Evolutionary conservation across 2,329 filamentous ascomycete species (phyloP).

Genomic region (Aspergillus sclerotialis): DNA sequence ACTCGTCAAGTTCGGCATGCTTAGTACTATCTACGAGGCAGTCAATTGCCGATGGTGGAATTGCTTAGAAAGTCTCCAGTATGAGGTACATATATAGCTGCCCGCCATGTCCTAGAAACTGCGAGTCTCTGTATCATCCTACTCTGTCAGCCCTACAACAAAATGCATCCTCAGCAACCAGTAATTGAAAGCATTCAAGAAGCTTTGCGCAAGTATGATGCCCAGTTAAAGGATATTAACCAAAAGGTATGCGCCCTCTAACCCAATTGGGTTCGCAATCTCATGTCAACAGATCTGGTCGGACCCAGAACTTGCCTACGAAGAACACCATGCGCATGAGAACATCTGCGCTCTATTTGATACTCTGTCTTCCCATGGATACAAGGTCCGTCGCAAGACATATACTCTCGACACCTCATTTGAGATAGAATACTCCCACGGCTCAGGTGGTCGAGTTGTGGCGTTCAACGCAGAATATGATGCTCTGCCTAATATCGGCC

Average conservation of each 20-base stretch:
- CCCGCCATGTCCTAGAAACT: too few relatives aligned
- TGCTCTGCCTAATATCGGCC: constrained; percentile 28
- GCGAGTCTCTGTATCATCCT: too few relatives aligned
- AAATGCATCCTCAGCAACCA: constrained; percentile 18
- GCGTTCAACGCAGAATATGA: constrained; percentile 34
- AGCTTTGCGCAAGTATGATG: constrained; percentile 15
- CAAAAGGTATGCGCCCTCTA: constrained; percentile 18
- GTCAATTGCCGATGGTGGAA: too few relatives aligned
- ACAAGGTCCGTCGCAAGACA: constrained; percentile 37
- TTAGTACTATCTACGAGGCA: too few relatives aligned
- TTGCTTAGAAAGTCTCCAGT: too few relatives aligned
- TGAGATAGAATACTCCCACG: constrained; percentile 31
- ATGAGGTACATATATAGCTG: too few relatives aligned
- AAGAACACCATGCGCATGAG: constrained; percentile 47
- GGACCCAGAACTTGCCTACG: constrained; percentile 45
- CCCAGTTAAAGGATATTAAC: constrained; percentile 15
- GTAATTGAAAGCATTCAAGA: constrained; percentile 18
- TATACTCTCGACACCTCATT: constrained; percentile 47
- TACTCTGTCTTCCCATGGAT: constrained; percentile 29
- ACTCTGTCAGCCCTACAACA: too few relatives aligned
- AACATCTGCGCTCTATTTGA: constrained; percentile 36
- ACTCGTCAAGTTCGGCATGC: constrained; percentile 2
- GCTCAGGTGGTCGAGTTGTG: constrained; percentile 18
- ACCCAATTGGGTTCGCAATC: too few relatives aligned
- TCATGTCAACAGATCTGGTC: constrained; percentile 26